phyloP scores from a whole-genome alignment of 2,329 filamentous ascomycete species.

The Hypoxylon sp. region DNA sequence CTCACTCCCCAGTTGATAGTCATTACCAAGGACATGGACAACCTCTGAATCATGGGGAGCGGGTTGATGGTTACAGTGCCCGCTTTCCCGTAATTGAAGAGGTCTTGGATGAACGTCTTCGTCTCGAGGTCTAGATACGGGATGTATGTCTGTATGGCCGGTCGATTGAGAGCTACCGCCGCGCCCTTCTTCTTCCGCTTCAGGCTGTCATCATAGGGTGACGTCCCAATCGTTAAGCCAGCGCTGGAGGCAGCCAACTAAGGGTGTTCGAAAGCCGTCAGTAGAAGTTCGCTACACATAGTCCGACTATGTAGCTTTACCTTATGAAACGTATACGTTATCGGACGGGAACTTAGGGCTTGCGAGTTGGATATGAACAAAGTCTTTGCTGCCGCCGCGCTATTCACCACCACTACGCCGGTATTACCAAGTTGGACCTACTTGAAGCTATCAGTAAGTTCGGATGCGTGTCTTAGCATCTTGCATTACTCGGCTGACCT shows the following conservation, averaged over 20 bases:
- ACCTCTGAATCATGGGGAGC: slow-evolving; percentile 75
- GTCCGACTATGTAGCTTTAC: slow-evolving; percentile 50
- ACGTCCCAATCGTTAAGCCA: slow-evolving; percentile 84
- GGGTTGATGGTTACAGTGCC: slow-evolving; percentile 74
- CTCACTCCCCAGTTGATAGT: slow-evolving; percentile 83
- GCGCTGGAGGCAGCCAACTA: slow-evolving; percentile 72
- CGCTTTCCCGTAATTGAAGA: slow-evolving; percentile 68
- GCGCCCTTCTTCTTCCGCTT: slow-evolving; percentile 80
- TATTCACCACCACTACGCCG: slow-evolving; percentile 80
- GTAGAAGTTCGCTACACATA: not conserved
- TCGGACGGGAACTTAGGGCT: slow-evolving; percentile 78
- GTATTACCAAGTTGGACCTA: slow-evolving; percentile 70
- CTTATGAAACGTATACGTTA: slow-evolving; percentile 81
- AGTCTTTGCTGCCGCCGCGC: slow-evolving; percentile 75
- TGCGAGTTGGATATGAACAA: slow-evolving; percentile 84
- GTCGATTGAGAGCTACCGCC: slow-evolving; percentile 78
- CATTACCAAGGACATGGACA: slow-evolving; percentile 77
- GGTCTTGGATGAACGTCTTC: slow-evolving; percentile 74
- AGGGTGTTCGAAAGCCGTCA: not conserved
- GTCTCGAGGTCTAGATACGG: slow-evolving; percentile 83
- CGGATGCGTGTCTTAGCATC: not conserved
- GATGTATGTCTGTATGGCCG: slow-evolving; percentile 80
- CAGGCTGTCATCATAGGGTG: slow-evolving; percentile 83
- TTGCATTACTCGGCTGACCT: slow-evolving; percentile 43
- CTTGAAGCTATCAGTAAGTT: not conserved